Base-by-base conservation (phyloP, 2,329 filamentous ascomycete species). In the Didymella arachidicola region DNA sequence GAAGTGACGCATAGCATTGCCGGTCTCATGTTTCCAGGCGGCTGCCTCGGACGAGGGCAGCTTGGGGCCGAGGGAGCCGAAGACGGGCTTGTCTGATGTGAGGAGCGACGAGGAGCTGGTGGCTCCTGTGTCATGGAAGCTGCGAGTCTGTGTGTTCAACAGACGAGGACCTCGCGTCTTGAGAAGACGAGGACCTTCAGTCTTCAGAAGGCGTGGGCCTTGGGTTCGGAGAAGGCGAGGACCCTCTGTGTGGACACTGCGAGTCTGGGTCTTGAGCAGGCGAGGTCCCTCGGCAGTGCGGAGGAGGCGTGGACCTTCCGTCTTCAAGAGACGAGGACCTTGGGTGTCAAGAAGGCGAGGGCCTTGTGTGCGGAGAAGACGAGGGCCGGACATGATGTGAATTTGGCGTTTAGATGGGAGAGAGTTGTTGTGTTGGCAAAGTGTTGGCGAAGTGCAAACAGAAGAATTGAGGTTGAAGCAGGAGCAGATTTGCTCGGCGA, bases 91-190 rank as follows among this genome's bases (percentile, higher is more conserved):
- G 65, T 86, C 84, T 30, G 80, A 74, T 72, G 68, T 82, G 76
- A 79, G 77, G 68, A 72, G 79, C 64, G 77, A 84, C 69, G 78
- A 79, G 60, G 82, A 86, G 49, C 84, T 85, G 27, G 85, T 80
- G 38, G 83, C 82, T 53, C 85, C 85, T 34, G 86, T 88, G 78
- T 87, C 86, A 77, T 85, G 83, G 48, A 88, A 80, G 56, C 76
- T 73, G 65, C 86, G 85, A 46, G 69, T 70, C 67, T 77, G 72
- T 56, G 56, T 54, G 32, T 54, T 59, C 32, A 59, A 50, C 32
- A 59, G 46, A 30, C 56, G 56, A 43, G 56, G 50, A 4, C 56
- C 56, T 34, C 54, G 45, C 27, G 56, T 59, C 45, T 51, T 54
- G 41, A 59, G 56, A 4, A 59, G 56, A 36, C 56, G 56, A 7